Evolutionary conservation across 1,139 yeast species (phyloP).

Genomic region (Hyphopichia burtonii): DNA sequence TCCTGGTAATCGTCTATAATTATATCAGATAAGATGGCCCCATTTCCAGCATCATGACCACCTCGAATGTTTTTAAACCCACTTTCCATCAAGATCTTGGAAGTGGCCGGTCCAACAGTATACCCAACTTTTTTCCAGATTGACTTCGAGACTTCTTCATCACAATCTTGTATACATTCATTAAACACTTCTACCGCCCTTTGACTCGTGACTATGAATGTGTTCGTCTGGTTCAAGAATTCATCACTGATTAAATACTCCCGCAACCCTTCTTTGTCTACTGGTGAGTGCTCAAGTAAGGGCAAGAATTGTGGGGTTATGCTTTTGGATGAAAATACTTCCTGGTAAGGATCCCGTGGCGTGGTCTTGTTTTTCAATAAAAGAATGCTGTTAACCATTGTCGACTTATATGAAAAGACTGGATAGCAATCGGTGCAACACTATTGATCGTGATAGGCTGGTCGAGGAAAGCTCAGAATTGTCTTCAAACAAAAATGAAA

Average conservation of each 20-base stretch:
- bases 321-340: conserved; percentile 28
- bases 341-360: conserved; percentile 65
- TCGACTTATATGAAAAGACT: too few relatives aligned
- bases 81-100: conserved; percentile 50
- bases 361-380: conserved; percentile 67
- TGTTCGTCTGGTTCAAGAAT: conserved; percentile 38
- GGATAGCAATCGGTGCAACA: too few relatives aligned
- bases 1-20: conserved; percentile 45
- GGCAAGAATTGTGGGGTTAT: conserved; percentile 61
- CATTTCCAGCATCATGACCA: conserved; percentile 79
- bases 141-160: conserved; percentile 12
- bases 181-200: conserved; percentile 83
- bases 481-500: too few relatives aligned
- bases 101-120: conserved; percentile 93
- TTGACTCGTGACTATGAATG: conserved; percentile 83
- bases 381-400: conserved; percentile 19
- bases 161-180: conserved; percentile 46
- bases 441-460: too few relatives aligned
- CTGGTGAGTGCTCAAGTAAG: conserved; percentile 60
- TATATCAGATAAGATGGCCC: conserved; percentile 62
- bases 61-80: conserved; percentile 76
- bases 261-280: conserved; percentile 45
- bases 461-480: too few relatives aligned
- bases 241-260: conserved; percentile 38
- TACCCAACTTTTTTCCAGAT: conserved; percentile 57